Conservation (phyloP, 1,284 basidiomycete species). For the Cutaneotrichosporon mucoides region DNA sequence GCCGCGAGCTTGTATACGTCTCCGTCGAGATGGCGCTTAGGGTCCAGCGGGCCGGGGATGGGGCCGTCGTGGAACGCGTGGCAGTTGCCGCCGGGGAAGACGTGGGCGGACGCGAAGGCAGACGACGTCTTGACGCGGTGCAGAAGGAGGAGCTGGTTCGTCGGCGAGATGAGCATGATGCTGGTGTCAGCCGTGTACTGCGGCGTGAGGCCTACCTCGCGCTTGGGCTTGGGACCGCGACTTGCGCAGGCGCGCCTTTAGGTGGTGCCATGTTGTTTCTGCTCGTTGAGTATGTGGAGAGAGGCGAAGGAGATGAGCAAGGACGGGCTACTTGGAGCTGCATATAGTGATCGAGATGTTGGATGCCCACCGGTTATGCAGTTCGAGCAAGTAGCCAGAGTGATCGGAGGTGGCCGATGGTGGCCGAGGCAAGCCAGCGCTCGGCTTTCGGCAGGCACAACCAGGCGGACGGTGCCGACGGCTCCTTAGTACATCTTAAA, state of each 20-base stretch:
- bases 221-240: neutral
- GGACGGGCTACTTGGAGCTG: no score
- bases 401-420: no score
- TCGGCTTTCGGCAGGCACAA: no score
- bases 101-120: constrained; percentile 54
- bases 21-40: constrained; percentile 11
- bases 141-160: constrained; percentile 37
- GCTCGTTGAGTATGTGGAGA: no score
- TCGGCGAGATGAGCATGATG: constrained; percentile 39
- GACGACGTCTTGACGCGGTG: constrained; percentile 46
- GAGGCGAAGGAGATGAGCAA: no score
- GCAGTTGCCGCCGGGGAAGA: constrained; percentile 49
- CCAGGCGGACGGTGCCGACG: no score
- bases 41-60: constrained; percentile 4
- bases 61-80: constrained; percentile 40
- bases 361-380: no score
- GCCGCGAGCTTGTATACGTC: constrained; percentile 15
- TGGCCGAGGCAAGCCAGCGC: no score
- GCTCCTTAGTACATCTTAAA: no score
- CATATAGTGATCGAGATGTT: no score
- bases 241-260: neutral
- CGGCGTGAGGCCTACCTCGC: neutral
- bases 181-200: constrained; percentile 1
- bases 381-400: no score
- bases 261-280: no score